Percentiles rank a stretch among this genome's conserved stretches.
Evolutionary conservation across 176 grass and related monocot species (phyloP).

Genomic region (Oryza meridionalis): DNA sequence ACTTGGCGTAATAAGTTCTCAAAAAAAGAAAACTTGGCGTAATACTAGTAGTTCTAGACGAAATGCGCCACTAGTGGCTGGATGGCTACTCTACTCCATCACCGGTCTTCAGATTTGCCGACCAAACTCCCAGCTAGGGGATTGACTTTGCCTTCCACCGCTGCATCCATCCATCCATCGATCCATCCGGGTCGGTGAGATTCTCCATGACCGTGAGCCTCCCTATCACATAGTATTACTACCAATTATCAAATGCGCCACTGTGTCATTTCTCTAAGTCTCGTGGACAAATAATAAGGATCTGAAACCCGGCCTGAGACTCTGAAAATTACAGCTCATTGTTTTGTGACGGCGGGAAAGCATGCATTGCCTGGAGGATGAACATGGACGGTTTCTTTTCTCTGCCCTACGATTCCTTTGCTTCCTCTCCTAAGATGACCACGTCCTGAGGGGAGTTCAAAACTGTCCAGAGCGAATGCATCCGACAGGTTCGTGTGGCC

Average conservation of each 20-base stretch:
- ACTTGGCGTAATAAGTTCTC: not conserved
- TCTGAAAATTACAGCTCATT: not conserved
- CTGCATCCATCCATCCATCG: not conserved
- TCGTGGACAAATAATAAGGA: not conserved
- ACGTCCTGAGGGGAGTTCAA: not conserved
- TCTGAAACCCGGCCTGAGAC: not conserved
- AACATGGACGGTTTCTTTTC: too few relatives aligned
- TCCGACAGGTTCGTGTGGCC: not conserved
- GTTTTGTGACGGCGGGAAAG: not conserved
- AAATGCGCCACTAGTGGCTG: not conserved
- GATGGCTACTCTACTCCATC: not conserved
- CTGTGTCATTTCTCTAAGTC: not conserved
- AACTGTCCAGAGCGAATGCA: slow-evolving; percentile 25
- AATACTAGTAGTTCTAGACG: not conserved
- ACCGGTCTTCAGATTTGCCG: not conserved
- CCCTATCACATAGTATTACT: not conserved
- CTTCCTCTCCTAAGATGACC: not conserved
- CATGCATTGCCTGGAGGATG: not conserved
- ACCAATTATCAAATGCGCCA: not conserved
- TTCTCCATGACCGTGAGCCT: not conserved
- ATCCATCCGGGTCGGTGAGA: not conserved
- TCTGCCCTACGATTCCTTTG: not conserved
- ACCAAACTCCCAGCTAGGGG: not conserved
- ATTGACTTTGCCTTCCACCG: not conserved
- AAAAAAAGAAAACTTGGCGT: not conserved